phyloP scores from a whole-genome alignment of 345 rosid species.

The Brassica carinata region DNA sequence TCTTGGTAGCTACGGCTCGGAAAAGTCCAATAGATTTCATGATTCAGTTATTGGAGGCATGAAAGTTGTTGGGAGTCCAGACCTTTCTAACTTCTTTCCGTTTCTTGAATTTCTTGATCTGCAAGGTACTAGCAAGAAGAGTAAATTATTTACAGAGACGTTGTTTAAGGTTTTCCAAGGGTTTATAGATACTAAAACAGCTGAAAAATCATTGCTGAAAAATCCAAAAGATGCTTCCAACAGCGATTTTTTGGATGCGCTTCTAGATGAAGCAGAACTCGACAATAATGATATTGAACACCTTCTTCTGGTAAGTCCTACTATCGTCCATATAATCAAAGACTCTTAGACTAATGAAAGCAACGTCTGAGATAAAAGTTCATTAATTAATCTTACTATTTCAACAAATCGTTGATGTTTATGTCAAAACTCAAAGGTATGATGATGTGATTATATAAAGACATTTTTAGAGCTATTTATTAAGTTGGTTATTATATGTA shows the following conservation, averaged over 20 bases:
- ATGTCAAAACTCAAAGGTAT: not conserved
- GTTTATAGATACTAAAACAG: slow-evolving; percentile 29
- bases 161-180: slow-evolving; percentile 21
- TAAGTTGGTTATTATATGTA: slow-evolving; percentile 5
- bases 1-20: slow-evolving; percentile 17
- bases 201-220: not conserved
- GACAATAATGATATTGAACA: not conserved
- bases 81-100: slow-evolving; percentile 29
- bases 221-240: not conserved
- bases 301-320: not conserved
- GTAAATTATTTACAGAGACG: not conserved
- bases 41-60: slow-evolving; percentile 1
- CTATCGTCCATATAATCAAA: slow-evolving; percentile 25
- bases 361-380: not conserved
- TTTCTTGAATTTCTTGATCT: slow-evolving; percentile 22
- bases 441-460: not conserved
- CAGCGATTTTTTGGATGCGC: slow-evolving; percentile 21
- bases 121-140: slow-evolving; percentile 20
- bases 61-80: slow-evolving; percentile 15
- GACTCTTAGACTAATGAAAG: not conserved
- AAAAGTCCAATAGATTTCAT: not conserved
- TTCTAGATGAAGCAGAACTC: slow-evolving; percentile 21
- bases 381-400: not conserved
- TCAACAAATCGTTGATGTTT: not conserved
- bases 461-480: not conserved